Evolutionary conservation across 305 asterid genomes (phyloP), one percentile per base, ranked within the genome.

Genomic region (Salvia sclarea): DNA sequence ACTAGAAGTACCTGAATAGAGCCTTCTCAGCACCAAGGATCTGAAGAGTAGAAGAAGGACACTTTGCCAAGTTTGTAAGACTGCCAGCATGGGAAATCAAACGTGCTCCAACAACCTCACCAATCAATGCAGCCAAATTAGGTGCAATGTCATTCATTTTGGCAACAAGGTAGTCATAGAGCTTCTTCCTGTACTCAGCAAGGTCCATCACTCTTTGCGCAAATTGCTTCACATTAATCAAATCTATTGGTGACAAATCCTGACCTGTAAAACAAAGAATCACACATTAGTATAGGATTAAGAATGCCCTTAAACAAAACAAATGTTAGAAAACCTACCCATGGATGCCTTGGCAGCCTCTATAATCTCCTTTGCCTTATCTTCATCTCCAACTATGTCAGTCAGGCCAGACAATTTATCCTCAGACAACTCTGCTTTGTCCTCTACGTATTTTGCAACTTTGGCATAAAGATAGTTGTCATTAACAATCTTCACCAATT

Each of bases 11-110:
- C 97, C 98, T 85, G 75, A 93, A 93, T 62, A 92, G 91, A 25
- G 98, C 98, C 82, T 93, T 93, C 77, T 93, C 98, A 35, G 98
- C 98, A 24, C 98, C 98, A 76, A 91, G 91, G 75, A 93, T 93
- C 84, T 90, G 98, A 76, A 93, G 96, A 62, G 98, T 93, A 44
- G 98, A 93, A 57, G 98, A 90, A 21, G 98, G 94, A 49, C 97
- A 93, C 80, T 90, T 93, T 0, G 97, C 98, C 83, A 93, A 77
- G 83, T 90, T 93, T 71, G 97, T 87, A 53, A 93, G 95, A 73
- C 97, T 93, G 45, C 98, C 98, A 73, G 97, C 97, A 85, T 93
- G 98, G 62, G 98, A 93, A 57, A 93, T 93, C 48, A 93, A 79
- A 11, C 98, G 96, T 5, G 98, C 96, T 8, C 98, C 98, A 61